Evolutionary conservation across 257 asterid species (phyloP).

Genomic region (Solanum chaucha): DNA sequence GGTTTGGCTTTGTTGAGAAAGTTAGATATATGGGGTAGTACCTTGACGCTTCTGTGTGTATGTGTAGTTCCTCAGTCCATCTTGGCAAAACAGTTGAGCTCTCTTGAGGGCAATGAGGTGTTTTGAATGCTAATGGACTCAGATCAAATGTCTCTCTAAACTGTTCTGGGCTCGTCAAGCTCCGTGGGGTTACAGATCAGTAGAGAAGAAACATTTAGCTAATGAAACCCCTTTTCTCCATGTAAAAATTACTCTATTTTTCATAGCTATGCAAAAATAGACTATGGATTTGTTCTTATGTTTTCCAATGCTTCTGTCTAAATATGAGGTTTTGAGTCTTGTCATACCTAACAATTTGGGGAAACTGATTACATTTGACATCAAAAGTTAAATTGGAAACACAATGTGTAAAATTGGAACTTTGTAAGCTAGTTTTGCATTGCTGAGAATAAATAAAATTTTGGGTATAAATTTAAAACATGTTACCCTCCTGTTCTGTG

Average conservation of each 20-base stretch:
- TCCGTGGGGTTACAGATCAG: constrained; percentile 38
- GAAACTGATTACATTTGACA: background rate
- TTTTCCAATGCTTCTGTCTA: too few species aligned
- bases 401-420: background rate
- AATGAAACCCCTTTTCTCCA: background rate
- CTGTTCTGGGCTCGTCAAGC: constrained; percentile 21
- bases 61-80: too few species aligned
- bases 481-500: background rate
- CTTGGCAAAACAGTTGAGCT: too few species aligned
- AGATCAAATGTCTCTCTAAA: constrained; percentile 29
- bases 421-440: background rate
- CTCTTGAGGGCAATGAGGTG: too few species aligned
- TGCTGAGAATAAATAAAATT: background rate
- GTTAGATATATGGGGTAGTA: too few species aligned
- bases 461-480: background rate
- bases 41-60: too few species aligned
- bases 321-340: too few species aligned
- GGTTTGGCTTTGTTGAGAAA: too few species aligned
- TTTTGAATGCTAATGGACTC: constrained; percentile 55
- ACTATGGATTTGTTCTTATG: too few species aligned
- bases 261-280: too few species aligned
- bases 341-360: background rate
- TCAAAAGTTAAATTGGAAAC: background rate
- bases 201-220: constrained; percentile 26
- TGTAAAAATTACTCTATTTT: too few species aligned